Percentiles rank a stretch among this genome's conserved stretches.
phyloP scores from a whole-genome alignment of 2,329 filamentous ascomycete genomes.

The Pseudonectria foliicola region DNA sequence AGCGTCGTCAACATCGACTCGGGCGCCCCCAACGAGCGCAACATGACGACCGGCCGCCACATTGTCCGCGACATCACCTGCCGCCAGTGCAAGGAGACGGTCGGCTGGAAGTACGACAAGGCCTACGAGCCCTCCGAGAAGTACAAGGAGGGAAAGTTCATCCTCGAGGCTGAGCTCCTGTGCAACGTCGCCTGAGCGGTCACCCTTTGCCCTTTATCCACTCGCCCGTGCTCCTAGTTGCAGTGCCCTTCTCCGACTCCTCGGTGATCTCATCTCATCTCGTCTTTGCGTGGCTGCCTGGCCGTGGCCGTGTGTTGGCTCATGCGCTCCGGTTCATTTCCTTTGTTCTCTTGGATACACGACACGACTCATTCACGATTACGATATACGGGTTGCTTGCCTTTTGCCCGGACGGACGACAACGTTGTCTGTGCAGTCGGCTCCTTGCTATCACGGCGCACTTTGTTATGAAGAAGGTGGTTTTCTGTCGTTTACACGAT shows the following conservation, averaged over 20 bases:
- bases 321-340: too few species aligned
- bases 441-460: too few species aligned
- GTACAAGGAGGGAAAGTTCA: slow-evolving; percentile 99
- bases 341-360: neutral
- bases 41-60: slow-evolving; percentile 95
- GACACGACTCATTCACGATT: too few species aligned
- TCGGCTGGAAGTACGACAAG: slow-evolving; percentile 99
- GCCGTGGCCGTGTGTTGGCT: too few species aligned
- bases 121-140: slow-evolving; percentile 88
- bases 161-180: slow-evolving; percentile 84
- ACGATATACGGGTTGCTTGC: too few species aligned
- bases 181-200: slow-evolving; percentile 59
- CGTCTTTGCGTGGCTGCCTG: too few species aligned
- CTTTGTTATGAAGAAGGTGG: neutral
- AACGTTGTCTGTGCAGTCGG: too few species aligned
- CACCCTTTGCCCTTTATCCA: neutral
- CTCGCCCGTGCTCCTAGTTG: slow-evolving; percentile 1
- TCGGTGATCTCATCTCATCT: neutral
- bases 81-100: slow-evolving; percentile 82
- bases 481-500: slow-evolving; percentile 11
- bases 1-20: slow-evolving; percentile 83
- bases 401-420: too few species aligned
- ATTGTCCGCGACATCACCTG: slow-evolving; percentile 90
- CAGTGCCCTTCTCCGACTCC: neutral
- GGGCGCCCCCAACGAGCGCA: slow-evolving; percentile 82